Evolutionary conservation across 129 eudicot genomes (phyloP), one percentile per base, ranked within the genome.

Genomic region (Flaveria brownii): DNA sequence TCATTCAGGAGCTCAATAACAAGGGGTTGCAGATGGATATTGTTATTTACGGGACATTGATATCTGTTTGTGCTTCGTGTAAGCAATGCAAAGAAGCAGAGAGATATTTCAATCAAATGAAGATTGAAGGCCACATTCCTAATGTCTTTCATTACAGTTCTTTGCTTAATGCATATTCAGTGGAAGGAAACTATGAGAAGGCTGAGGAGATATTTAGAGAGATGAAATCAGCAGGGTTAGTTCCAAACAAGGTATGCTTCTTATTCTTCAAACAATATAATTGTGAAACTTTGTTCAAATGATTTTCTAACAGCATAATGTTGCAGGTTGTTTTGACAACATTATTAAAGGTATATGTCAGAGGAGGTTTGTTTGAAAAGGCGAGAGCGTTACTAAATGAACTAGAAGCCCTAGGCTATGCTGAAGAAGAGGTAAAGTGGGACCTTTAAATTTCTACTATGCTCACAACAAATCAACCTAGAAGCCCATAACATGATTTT

Each of bases 271-370:
- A 41, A 59, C 6, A 16, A 0, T 56, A 68, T 33, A 6, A 30
- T 62, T 26, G 42, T 71, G 11, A 25, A 76, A 70, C 26, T 76
- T 80, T 66, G 28, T 70, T 62, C 4, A 1, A 16, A 39, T 78
- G 52, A 30, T 65, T 64, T 33, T 30, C 22, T 80, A 9, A 73
- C 68, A 66, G 28, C 26, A 10, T 65, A 13, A 15, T 22, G 41
- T 87, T 86, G 85, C 96, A 93, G 98, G 97, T 93, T 42, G 86
- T 88, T 63, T 80, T 90, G 81, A 93, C 96, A 56, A 90, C 95
- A 56, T 85, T 93, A 61, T 78, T 93, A 74, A 93, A 93, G 84
- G 98, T 90, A 65, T 93, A 93, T 82, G 98, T 88, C 64, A 85
- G 82, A 86, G 95, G 90, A 43, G 95, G 95, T 25, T 84, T 93